Evolutionary conservation across 2,329 filamentous ascomycete genomes (phyloP).

Genomic region (Apiospora hydei): DNA sequence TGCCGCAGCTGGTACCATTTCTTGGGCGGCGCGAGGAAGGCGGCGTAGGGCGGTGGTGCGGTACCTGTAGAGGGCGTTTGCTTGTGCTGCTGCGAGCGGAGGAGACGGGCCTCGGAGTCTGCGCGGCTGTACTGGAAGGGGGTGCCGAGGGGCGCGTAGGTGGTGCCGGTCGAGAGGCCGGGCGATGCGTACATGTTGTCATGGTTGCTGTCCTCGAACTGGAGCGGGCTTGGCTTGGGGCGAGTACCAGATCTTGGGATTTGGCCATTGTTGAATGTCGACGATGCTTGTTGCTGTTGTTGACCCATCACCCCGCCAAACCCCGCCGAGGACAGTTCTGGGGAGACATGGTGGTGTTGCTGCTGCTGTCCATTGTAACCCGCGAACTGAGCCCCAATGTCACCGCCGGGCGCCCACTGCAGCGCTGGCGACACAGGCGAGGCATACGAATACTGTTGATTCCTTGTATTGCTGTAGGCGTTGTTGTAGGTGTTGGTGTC

Average conservation of each 20-base stretch:
- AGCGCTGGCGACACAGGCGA: background rate
- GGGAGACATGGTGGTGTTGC: background rate
- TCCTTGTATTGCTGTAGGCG: background rate
- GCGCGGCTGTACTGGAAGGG: constrained; percentile 31
- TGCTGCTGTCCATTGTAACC: background rate
- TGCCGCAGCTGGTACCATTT: constrained; percentile 46
- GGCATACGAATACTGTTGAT: background rate
- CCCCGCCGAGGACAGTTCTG: background rate
- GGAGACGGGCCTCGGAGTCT: constrained; percentile 31
- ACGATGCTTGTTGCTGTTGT: background rate
- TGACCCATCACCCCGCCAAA: background rate
- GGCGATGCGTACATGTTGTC: constrained; percentile 27
- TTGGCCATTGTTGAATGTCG: background rate
- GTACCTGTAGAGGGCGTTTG: no score
- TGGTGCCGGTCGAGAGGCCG: constrained; percentile 27
- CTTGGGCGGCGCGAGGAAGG: constrained; percentile 6
- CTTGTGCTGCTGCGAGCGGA: constrained; percentile 28
- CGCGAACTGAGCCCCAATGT: background rate
- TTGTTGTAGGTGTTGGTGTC: background rate
- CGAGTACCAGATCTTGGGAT: constrained; percentile 14
- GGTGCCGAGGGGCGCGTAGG: constrained; percentile 28
- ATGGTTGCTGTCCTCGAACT: constrained; percentile 31
- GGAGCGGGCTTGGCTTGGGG: constrained; percentile 31
- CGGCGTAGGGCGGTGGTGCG: constrained; percentile 21
- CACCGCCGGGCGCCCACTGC: background rate